These are phyloP conservation scores for Halenospora varia DNA, from an alignment of 495 filamentous ascomycete species.

Conservation along the genomic window DNA sequence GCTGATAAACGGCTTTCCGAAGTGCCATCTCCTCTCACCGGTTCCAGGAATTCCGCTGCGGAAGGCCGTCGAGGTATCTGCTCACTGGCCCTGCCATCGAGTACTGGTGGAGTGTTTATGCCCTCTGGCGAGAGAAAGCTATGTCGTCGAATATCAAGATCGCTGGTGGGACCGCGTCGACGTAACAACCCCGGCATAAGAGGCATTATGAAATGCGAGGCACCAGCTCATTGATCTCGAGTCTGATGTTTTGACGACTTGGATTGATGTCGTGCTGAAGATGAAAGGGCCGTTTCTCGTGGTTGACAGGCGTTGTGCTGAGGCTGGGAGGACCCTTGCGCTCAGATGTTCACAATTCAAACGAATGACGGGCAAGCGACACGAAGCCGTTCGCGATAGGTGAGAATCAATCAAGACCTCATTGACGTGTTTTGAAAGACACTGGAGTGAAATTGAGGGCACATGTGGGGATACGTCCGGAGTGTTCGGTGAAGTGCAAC, in stretches of 20 bases:
- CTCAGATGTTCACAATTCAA: background rate
- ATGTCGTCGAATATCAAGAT: slow-evolving; percentile 22
- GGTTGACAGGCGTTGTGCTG: background rate
- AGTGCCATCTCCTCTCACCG: slow-evolving; percentile 3
- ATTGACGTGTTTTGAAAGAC: background rate
- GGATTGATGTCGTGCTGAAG: background rate
- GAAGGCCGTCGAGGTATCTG: slow-evolving; percentile 34
- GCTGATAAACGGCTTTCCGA: slow-evolving; percentile 6
- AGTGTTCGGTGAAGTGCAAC: background rate
- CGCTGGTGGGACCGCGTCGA: slow-evolving; percentile 17
- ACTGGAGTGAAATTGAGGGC: background rate
- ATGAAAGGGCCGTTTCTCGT: background rate
- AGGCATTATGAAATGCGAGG: slow-evolving; percentile 17
- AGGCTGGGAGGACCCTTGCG: background rate
- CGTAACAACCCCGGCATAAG: slow-evolving; percentile 20
- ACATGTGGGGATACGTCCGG: background rate
- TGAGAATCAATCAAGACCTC: slow-evolving; percentile 3
- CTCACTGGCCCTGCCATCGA: slow-evolving; percentile 34
- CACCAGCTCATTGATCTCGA: slow-evolving; percentile 15
- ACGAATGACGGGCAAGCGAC: no score
- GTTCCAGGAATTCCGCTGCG: slow-evolving; percentile 24
- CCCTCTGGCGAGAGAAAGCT: slow-evolving; percentile 18
- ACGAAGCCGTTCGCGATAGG: background rate
- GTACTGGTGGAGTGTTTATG: slow-evolving; percentile 8
- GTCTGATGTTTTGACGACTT: background rate